These are phyloP conservation scores for Serendipita sp. DNA, from an alignment of 768 basidiomycete genomes.

Conservation along the genomic window DNA sequence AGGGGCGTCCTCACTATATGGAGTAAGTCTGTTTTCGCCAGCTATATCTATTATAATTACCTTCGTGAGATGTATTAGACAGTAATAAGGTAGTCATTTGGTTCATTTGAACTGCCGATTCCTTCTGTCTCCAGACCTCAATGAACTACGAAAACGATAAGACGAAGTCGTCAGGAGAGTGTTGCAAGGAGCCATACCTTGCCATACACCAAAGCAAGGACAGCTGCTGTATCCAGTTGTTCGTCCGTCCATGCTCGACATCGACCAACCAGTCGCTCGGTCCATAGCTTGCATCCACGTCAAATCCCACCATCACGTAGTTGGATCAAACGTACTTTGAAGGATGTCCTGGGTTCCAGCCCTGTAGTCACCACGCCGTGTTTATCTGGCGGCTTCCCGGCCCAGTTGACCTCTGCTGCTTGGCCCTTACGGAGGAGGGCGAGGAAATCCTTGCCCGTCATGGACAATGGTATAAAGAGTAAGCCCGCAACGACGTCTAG, in stretches of 20 bases:
- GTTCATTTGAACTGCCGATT: conserved; percentile 52
- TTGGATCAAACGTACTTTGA: conserved; percentile 28
- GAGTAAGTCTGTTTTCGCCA: neutral
- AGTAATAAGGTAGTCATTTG: conserved; percentile 59
- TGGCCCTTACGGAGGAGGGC: conserved; percentile 68
- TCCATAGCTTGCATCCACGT: conserved; percentile 33
- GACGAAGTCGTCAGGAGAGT: neutral
- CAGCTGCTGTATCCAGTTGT: conserved; percentile 66
- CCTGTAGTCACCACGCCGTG: conserved; percentile 20
- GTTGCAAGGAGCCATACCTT: conserved; percentile 27
- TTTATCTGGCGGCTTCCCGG: conserved; percentile 35
- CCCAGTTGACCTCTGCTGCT: conserved; percentile 56
- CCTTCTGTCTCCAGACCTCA: conserved; percentile 74
- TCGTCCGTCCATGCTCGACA: conserved; percentile 67
- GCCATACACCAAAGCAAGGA: conserved; percentile 63
- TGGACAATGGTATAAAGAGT: conserved; percentile 59
- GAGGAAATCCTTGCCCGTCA: conserved; percentile 63
- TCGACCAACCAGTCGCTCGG: conserved; percentile 52
- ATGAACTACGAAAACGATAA: conserved; percentile 38
- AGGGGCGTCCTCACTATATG: conserved; percentile 50
- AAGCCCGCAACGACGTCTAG: conserved; percentile 56
- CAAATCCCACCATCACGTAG: neutral
- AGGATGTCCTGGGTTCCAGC: conserved; percentile 64
- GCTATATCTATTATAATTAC: conserved; percentile 21
- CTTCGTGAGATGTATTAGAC: conserved; percentile 74